These are phyloP conservation scores for Trebouxia gelatinosa DNA, from an alignment of 163 green algal genomes.

Conservation along the genomic window DNA sequence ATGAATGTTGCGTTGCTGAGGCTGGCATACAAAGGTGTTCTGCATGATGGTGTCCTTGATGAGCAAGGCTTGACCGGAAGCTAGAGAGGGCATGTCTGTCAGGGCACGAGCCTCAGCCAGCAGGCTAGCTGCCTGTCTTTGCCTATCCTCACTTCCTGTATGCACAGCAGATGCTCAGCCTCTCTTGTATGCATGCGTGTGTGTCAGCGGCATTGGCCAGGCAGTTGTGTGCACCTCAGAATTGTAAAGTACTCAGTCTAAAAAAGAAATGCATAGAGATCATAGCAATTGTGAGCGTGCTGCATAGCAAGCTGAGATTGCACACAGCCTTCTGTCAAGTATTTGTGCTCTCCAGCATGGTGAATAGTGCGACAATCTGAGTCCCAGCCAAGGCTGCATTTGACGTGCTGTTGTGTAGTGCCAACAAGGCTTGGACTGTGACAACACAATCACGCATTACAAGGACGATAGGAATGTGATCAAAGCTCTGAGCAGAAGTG, in stretches of 20 bases:
- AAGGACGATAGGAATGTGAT: too few relatives aligned
- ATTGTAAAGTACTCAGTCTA: too few relatives aligned
- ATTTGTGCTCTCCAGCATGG: too few relatives aligned
- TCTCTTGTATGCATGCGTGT: background rate
- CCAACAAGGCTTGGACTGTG: background rate
- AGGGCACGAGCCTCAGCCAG: slow-evolving; percentile 36
- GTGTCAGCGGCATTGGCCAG: background rate
- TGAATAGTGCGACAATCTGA: too few relatives aligned
- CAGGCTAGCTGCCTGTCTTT: slow-evolving; percentile 18
- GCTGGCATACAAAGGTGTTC: slow-evolving; percentile 83
- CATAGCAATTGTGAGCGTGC: background rate
- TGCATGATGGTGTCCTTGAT: slow-evolving; percentile 60
- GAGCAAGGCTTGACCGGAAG: slow-evolving; percentile 46
- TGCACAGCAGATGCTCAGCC: too few relatives aligned
- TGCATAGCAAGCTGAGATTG: background rate
- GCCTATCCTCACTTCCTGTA: background rate
- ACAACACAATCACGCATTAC: background rate
- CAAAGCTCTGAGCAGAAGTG: too few relatives aligned
- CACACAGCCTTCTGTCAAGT: too few relatives aligned
- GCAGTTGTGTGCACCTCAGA: too few relatives aligned
- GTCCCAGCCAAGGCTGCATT: background rate
- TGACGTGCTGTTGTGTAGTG: background rate
- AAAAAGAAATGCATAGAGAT: too few relatives aligned
- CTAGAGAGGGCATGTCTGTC: slow-evolving; percentile 53
- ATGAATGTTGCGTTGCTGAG: slow-evolving; percentile 84